These are phyloP conservation scores for Camelina laxa DNA, from an alignment of 345 rosid species.

Conservation along the genomic window DNA sequence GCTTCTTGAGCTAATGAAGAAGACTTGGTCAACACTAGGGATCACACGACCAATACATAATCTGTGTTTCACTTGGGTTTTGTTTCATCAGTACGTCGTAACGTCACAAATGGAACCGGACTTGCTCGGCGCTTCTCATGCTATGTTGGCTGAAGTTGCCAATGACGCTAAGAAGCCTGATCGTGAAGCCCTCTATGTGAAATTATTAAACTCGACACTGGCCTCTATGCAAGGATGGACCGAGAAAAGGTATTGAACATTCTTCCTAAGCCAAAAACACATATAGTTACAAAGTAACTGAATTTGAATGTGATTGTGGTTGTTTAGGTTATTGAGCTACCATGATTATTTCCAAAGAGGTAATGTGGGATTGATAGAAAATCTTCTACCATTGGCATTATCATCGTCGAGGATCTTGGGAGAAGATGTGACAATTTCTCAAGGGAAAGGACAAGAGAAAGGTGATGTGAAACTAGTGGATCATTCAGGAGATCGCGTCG, in stretches of 20 bases:
- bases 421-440: constrained; percentile 62
- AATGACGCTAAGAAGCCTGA: constrained; percentile 75
- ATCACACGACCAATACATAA: constrained; percentile 73
- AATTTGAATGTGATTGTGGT: not conserved
- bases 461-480: constrained; percentile 55
- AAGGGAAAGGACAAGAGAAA: constrained; percentile 52
- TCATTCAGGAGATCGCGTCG: constrained; percentile 62
- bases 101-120: constrained; percentile 76
- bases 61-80: constrained; percentile 83
- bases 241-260: constrained; percentile 53
- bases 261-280: not conserved
- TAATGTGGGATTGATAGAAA: constrained; percentile 58
- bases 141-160: constrained; percentile 78
- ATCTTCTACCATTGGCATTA: constrained; percentile 72
- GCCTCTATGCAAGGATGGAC: constrained; percentile 85
- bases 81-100: constrained; percentile 74
- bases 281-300: not conserved
- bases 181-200: constrained; percentile 64
- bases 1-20: constrained; percentile 83
- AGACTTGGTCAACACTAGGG: constrained; percentile 88
- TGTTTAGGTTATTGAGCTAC: constrained; percentile 57
- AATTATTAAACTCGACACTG: constrained; percentile 62
- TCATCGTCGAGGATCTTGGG: constrained; percentile 67
- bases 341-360: constrained; percentile 79
- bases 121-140: constrained; percentile 71